Evolutionary conservation across 2,329 filamentous ascomycete species (phyloP).

Genomic region (Huntiella moniliformis): DNA sequence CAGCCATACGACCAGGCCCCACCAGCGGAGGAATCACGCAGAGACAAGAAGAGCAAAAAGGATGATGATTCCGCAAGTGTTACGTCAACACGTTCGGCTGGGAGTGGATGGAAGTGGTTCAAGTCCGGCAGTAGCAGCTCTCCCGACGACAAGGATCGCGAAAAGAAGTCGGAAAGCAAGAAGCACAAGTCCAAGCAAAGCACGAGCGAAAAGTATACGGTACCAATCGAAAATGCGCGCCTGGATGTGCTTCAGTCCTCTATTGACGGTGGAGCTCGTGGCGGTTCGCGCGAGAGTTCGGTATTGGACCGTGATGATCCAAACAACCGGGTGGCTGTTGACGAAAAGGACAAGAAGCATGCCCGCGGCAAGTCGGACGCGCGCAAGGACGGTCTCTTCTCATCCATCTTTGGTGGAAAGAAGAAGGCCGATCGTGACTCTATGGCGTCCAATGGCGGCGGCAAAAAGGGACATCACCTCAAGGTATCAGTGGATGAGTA

Average conservation of each 20-base stretch:
- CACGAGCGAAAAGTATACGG: constrained; percentile 25
- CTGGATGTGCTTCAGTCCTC: constrained; percentile 76
- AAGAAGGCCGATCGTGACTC: constrained; percentile 63
- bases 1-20: constrained; percentile 35
- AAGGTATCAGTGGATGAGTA: constrained; percentile 60
- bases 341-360: constrained; percentile 49
- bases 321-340: constrained; percentile 33
- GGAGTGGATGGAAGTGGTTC: constrained; percentile 53
- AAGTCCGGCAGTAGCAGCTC: constrained; percentile 35
- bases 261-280: constrained; percentile 41
- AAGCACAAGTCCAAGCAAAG: constrained; percentile 44
- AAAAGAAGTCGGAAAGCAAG: constrained; percentile 45
- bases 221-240: constrained; percentile 46
- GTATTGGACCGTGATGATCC: constrained; percentile 61
- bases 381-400: constrained; percentile 89
- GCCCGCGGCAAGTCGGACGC: constrained; percentile 58
- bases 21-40: constrained; percentile 38
- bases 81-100: constrained; percentile 50
- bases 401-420: constrained; percentile 74
- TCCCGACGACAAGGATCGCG: constrained; percentile 49
- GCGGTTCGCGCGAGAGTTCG: constrained; percentile 61
- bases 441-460: constrained; percentile 19
- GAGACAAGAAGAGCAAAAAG: constrained; percentile 49
- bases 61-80: constrained; percentile 41
- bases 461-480: constrained; percentile 55